Percentiles rank a stretch among this genome's conserved stretches.
Evolutionary conservation across 148 eudicot genomes (phyloP).

Genomic region (Tetragonia tetragonoides): DNA sequence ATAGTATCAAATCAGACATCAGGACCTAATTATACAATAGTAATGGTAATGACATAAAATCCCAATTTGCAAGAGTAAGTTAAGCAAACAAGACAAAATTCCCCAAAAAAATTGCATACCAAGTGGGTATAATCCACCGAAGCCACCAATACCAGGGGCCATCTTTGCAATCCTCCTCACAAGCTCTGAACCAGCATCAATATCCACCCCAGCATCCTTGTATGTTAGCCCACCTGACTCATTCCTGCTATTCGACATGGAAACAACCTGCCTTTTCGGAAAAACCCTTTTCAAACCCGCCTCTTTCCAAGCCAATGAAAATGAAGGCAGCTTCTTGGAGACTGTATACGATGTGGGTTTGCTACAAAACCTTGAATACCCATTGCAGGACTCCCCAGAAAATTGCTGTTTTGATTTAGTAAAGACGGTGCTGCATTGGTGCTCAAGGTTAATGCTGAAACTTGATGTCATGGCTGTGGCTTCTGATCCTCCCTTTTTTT

Average conservation of each 20-base stretch:
- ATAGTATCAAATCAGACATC: background rate
- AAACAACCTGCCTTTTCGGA: conserved; percentile 18
- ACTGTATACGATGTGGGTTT: conserved; percentile 8
- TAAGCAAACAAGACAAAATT: background rate
- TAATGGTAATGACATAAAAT: background rate
- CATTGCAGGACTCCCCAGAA: background rate
- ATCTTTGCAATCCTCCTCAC: conserved; percentile 80
- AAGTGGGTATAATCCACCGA: conserved; percentile 80
- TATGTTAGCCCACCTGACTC: conserved; percentile 57
- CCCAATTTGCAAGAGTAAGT: background rate
- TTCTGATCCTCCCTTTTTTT: background rate
- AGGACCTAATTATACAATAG: background rate
- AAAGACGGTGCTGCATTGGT: background rate
- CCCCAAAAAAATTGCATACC: conserved; percentile 35
- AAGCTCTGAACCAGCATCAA: conserved; percentile 91
- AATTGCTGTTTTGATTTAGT: background rate
- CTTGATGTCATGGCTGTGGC: conserved; percentile 18
- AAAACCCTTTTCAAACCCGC: conserved; percentile 14
- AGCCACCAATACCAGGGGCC: conserved; percentile 95
- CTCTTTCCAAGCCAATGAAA: conserved; percentile 11
- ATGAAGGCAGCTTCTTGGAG: conserved; percentile 17
- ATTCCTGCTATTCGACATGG: conserved; percentile 23
- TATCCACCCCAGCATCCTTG: conserved; percentile 89
- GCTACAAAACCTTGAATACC: background rate
- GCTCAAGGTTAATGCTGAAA: conserved; percentile 11